Evolutionary conservation across 345 rosid genomes (phyloP).

Genomic region (Pistacia integerrima): DNA sequence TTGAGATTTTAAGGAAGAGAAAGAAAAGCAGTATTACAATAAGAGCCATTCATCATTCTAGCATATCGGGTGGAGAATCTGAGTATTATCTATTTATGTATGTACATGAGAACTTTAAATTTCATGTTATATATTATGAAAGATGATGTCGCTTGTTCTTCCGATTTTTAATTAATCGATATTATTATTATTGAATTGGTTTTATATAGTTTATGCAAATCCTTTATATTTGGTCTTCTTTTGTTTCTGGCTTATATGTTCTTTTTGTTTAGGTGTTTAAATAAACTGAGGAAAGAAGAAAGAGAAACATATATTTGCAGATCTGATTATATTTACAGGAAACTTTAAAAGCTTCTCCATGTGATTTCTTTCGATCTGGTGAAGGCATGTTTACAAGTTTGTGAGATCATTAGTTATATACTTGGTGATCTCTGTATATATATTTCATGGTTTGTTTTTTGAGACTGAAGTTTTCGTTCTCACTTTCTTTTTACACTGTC

Average conservation of each 20-base stretch:
- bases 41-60: background rate
- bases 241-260: background rate
- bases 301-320: background rate
- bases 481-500: background rate
- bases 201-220: background rate
- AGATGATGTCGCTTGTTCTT: slow-evolving; percentile 22
- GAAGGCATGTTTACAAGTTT: background rate
- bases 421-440: background rate
- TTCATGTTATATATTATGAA: slow-evolving; percentile 11
- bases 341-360: background rate
- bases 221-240: background rate
- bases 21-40: slow-evolving; percentile 9
- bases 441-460: background rate
- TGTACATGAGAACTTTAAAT: slow-evolving; percentile 11
- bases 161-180: slow-evolving; percentile 5
- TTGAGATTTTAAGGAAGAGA: slow-evolving; percentile 1
- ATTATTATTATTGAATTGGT: background rate
- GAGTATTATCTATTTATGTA: slow-evolving; percentile 12
- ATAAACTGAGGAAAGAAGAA: background rate
- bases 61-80: slow-evolving; percentile 18
- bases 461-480: background rate
- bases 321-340: background rate
- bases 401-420: background rate
- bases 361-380: background rate
- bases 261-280: background rate